Evolutionary conservation across 2,329 filamentous ascomycete species (phyloP).

Genomic region (Lomentospora prolificans): DNA sequence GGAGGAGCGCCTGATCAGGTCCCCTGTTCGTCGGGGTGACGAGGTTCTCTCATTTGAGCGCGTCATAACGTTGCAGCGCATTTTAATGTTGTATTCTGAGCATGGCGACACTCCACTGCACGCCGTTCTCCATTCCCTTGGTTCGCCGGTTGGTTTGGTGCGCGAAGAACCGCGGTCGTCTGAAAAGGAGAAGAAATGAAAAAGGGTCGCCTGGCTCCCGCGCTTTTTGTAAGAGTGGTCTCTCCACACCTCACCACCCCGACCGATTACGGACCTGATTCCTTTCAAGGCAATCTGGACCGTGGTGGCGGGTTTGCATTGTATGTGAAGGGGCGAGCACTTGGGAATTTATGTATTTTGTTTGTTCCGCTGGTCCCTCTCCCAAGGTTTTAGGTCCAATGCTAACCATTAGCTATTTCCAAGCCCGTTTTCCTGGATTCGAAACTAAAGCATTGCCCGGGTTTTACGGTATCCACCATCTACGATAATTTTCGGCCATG

Average conservation of each 20-base stretch:
- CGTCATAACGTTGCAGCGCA: conserved; percentile 6
- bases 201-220: neutral
- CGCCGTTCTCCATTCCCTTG: neutral
- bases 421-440: too few species aligned
- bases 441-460: too few species aligned
- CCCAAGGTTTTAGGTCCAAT: too few species aligned
- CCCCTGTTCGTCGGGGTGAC: neutral
- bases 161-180: neutral
- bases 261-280: neutral
- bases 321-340: too few species aligned
- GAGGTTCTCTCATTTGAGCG: neutral
- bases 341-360: too few species aligned
- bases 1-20: neutral
- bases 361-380: too few species aligned
- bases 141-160: neutral
- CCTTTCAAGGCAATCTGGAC: neutral
- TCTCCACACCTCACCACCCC: neutral
- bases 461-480: too few species aligned
- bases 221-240: neutral
- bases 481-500: too few species aligned
- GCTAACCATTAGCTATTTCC: too few species aligned
- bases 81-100: neutral
- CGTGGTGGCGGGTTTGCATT: too few species aligned
- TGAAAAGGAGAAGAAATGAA: neutral
- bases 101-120: neutral